These are phyloP conservation scores for Tetrapisispora fleetii DNA, from an alignment of 805 yeast species.

Conservation along the genomic window DNA sequence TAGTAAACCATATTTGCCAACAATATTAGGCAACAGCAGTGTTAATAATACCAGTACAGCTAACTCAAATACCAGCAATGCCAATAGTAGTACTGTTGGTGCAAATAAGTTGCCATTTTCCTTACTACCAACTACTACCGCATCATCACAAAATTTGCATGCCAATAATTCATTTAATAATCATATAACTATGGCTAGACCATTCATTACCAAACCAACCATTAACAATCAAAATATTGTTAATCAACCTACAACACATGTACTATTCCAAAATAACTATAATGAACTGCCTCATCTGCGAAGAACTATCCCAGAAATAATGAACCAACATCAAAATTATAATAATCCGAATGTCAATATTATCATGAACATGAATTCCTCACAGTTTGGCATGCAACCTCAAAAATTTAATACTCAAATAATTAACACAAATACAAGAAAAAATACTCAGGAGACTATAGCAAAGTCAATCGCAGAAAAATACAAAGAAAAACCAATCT, in stretches of 20 bases:
- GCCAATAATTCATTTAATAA: not conserved
- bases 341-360: not conserved
- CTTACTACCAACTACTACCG: not conserved
- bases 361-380: not conserved
- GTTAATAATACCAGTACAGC: not conserved
- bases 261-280: not conserved
- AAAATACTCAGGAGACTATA: constrained; percentile 23
- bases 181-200: not conserved
- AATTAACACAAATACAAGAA: constrained; percentile 1
- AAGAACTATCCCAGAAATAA: constrained; percentile 1
- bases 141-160: not conserved
- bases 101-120: not conserved
- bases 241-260: not conserved
- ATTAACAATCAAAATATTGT: not conserved
- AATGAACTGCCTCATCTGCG: not conserved
- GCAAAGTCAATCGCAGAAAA: constrained; percentile 24
- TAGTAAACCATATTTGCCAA: not conserved
- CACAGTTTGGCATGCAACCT: not conserved
- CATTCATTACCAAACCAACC: not conserved
- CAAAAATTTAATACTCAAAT: not conserved
- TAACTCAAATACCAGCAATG: not conserved
- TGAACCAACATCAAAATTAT: not conserved
- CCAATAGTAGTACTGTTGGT: not conserved
- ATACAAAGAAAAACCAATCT: constrained; percentile 30
- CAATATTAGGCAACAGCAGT: not conserved